Conservation (phyloP, 169 alveolate species). For the Perkinsus chesapeaki region DNA sequence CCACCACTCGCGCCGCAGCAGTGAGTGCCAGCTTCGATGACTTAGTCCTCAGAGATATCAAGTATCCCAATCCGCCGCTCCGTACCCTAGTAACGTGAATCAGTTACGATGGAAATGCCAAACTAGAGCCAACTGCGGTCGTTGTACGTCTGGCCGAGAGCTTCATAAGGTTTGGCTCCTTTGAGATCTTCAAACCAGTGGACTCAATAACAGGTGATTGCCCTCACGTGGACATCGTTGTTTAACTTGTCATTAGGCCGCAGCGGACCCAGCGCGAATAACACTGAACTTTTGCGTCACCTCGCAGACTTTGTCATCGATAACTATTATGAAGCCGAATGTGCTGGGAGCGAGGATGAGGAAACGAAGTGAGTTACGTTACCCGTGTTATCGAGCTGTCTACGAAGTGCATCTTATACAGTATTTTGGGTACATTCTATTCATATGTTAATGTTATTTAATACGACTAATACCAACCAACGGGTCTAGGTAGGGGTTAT, state of each 20-base stretch:
- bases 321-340: neutral
- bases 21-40: constrained; percentile 24
- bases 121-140: constrained; percentile 40
- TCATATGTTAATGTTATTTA: no score
- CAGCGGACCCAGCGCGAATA: neutral
- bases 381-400: no score
- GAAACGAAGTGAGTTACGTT: neutral
- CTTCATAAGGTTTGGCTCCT: constrained; percentile 60
- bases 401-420: no score
- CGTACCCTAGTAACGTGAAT: no score
- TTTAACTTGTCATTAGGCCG: neutral
- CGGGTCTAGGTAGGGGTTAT: no score
- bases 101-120: constrained; percentile 4
- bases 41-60: constrained; percentile 40
- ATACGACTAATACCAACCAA: no score
- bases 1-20: constrained; percentile 67
- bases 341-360: neutral
- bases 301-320: neutral
- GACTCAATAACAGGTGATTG: constrained; percentile 13
- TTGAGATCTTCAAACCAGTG: constrained; percentile 44
- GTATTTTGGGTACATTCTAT: no score
- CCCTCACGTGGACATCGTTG: neutral
- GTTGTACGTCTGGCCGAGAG: constrained; percentile 55
- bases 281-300: neutral
- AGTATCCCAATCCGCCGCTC: no score